These are phyloP conservation scores for Plectosphaerella cucumerina DNA, from an alignment of 2,329 filamentous ascomycete species.

Conservation along the genomic window DNA sequence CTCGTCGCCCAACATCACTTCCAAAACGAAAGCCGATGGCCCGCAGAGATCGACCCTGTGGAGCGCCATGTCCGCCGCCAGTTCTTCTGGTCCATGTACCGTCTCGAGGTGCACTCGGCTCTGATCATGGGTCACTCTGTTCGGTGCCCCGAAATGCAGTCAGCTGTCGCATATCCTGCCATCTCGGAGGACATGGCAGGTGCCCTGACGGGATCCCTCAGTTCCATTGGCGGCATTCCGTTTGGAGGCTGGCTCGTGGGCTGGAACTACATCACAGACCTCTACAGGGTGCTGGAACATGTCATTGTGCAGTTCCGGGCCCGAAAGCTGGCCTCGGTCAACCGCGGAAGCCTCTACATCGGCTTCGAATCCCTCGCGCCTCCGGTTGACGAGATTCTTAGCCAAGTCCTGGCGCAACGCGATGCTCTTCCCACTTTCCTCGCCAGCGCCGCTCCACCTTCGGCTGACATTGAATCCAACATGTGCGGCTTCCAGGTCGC, in stretches of 20 bases:
- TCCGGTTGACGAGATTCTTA: slow-evolving; percentile 8
- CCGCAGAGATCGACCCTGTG: slow-evolving; percentile 33
- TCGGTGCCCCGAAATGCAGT: slow-evolving; percentile 12
- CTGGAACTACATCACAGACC: slow-evolving; percentile 54
- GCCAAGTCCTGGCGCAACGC: slow-evolving; percentile 6
- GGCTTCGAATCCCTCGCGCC: slow-evolving; percentile 8
- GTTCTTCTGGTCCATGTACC: slow-evolving; percentile 53
- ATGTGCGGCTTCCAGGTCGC: slow-evolving; percentile 29
- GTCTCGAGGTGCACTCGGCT: slow-evolving; percentile 48
- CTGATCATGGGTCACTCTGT: slow-evolving; percentile 39
- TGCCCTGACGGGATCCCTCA: background rate
- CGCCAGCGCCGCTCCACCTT: slow-evolving; percentile 3
- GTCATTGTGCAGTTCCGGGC: slow-evolving; percentile 25
- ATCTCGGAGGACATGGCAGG: slow-evolving; percentile 5
- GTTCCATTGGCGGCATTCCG: background rate
- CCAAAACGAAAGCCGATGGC: slow-evolving; percentile 52
- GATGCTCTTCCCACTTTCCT: slow-evolving; percentile 6
- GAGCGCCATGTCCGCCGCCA: slow-evolving; percentile 26
- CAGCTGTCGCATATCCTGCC: slow-evolving; percentile 10
- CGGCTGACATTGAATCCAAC: slow-evolving; percentile 17
- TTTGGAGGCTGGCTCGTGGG: slow-evolving; percentile 42
- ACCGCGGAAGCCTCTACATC: slow-evolving; percentile 2
- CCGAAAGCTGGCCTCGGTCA: slow-evolving; percentile 9
- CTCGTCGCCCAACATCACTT: slow-evolving; percentile 42
- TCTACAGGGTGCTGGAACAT: slow-evolving; percentile 53